These are phyloP conservation scores for Trichoderma citrinoviride DNA, from an alignment of 2,329 filamentous ascomycete genomes.

Conservation along the genomic window DNA sequence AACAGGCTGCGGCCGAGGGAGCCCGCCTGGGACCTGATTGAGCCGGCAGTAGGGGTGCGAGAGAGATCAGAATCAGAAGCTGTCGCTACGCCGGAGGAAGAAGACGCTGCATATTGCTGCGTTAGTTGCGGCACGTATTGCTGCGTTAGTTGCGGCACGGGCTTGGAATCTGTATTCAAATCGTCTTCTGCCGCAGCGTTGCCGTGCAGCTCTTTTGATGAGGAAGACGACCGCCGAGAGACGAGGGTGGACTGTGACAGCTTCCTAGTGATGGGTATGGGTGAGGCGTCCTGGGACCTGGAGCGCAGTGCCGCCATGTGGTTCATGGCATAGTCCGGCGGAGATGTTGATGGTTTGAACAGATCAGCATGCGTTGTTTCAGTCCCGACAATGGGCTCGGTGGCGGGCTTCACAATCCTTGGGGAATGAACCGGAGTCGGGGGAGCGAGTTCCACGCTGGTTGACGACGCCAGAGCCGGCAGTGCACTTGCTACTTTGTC, in stretches of 20 bases:
- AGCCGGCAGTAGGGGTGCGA: constrained; percentile 37
- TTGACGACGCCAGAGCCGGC: constrained; percentile 44
- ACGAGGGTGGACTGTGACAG: constrained; percentile 30
- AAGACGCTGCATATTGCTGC: constrained; percentile 31
- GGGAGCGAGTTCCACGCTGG: constrained; percentile 48
- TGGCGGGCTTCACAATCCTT: constrained; percentile 44
- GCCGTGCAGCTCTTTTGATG: constrained; percentile 45
- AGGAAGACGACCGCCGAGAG: constrained; percentile 43
- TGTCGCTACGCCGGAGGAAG: constrained; percentile 38
- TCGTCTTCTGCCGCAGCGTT: constrained; percentile 37
- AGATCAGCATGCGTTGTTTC: constrained; percentile 66
- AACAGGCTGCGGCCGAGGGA: constrained; percentile 43
- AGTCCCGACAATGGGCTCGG: constrained; percentile 64
- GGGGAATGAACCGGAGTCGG: constrained; percentile 37
- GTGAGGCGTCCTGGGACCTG: constrained; percentile 56
- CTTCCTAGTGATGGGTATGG: constrained; percentile 35
- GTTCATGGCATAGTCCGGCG: constrained; percentile 58
- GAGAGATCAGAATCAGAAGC: constrained; percentile 30
- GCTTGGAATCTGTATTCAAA: not conserved
- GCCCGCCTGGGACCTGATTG: constrained; percentile 42
- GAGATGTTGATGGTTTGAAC: constrained; percentile 54
- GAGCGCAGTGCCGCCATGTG: constrained; percentile 68
- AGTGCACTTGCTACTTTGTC: constrained; percentile 37
- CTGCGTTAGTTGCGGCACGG: constrained; percentile 29
- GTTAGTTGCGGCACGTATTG: constrained; percentile 20